Evolutionary conservation across 371 early-diverging fungal species (phyloP).

Genomic region (Mucor racemosus): DNA sequence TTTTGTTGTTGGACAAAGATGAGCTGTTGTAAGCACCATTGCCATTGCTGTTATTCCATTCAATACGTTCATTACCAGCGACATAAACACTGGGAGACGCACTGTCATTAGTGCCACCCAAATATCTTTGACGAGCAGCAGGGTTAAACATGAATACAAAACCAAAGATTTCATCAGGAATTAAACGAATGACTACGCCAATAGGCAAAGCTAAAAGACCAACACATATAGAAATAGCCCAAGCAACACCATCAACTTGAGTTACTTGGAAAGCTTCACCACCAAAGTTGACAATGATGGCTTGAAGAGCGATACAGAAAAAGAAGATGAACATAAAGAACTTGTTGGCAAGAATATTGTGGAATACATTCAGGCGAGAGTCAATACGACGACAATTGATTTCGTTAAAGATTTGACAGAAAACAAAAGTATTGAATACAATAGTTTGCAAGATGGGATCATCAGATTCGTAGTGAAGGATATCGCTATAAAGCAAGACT

Average conservation of each 20-base stretch:
- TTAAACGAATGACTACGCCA: slow-evolving; percentile 69
- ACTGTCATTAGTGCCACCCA: slow-evolving; percentile 18
- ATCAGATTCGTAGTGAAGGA: slow-evolving; percentile 31
- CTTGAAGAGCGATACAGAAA: slow-evolving; percentile 55
- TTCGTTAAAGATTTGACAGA: slow-evolving; percentile 81
- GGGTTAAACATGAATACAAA: slow-evolving; percentile 35
- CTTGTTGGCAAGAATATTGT: slow-evolving; percentile 52
- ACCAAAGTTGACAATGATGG: slow-evolving; percentile 63
- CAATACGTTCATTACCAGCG: slow-evolving; percentile 38
- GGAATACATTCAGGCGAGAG: slow-evolving; percentile 61
- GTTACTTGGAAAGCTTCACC: slow-evolving; percentile 58
- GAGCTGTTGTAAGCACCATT: background rate
- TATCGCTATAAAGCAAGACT: slow-evolving; percentile 55
- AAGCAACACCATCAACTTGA: slow-evolving; percentile 55
- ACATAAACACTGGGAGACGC: slow-evolving; percentile 32
- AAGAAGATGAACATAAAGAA: slow-evolving; percentile 63
- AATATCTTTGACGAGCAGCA: slow-evolving; percentile 32
- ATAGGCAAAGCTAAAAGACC: slow-evolving; percentile 69
- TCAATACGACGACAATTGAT: slow-evolving; percentile 72
- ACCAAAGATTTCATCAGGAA: slow-evolving; percentile 57
- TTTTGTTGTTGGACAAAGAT: background rate
- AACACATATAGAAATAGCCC: slow-evolving; percentile 67
- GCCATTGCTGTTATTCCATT: slow-evolving; percentile 22
- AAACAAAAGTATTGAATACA: slow-evolving; percentile 83
- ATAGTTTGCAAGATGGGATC: slow-evolving; percentile 56